phyloP scores from a whole-genome alignment of 148 eudicot genomes.

The Vaccinium corymbosum region DNA sequence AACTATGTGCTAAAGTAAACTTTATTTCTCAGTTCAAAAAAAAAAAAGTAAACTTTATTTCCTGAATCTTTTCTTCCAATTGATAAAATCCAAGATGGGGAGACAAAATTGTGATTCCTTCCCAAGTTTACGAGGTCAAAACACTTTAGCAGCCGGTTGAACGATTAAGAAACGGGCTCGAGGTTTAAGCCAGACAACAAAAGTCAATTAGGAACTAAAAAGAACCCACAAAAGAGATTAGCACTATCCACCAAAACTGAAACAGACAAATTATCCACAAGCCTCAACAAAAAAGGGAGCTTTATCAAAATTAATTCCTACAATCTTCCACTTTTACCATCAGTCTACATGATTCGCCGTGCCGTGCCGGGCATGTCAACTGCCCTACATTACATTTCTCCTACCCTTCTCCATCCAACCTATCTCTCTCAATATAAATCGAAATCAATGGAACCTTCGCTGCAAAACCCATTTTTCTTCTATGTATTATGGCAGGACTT shows the following conservation, averaged over 20 bases:
- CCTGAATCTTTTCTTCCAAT: not conserved
- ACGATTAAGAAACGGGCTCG: not conserved
- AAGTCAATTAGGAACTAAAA: not conserved
- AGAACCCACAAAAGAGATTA: not conserved
- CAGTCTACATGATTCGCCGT: constrained; percentile 2
- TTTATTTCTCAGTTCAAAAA: not conserved
- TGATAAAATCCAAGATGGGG: not conserved
- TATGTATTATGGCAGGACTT: not conserved
- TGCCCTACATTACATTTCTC: not conserved
- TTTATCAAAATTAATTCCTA: not conserved
- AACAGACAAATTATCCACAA: constrained; percentile 18
- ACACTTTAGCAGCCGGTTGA: not conserved
- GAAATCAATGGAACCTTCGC: not conserved
- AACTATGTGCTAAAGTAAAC: not conserved
- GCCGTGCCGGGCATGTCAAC: constrained; percentile 20
- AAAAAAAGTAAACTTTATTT: not conserved
- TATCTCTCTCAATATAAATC: not conserved
- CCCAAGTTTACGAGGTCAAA: not conserved
- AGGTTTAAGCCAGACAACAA: not conserved
- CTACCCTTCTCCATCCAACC: too few species aligned
- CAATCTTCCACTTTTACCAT: not conserved
- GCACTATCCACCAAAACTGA: constrained; percentile 9
- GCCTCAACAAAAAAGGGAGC: not conserved
- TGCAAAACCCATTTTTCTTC: not conserved
- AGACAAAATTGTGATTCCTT: not conserved